Conservation (phyloP, 345 rosid genomes). For the Kernera saxatilis region DNA sequence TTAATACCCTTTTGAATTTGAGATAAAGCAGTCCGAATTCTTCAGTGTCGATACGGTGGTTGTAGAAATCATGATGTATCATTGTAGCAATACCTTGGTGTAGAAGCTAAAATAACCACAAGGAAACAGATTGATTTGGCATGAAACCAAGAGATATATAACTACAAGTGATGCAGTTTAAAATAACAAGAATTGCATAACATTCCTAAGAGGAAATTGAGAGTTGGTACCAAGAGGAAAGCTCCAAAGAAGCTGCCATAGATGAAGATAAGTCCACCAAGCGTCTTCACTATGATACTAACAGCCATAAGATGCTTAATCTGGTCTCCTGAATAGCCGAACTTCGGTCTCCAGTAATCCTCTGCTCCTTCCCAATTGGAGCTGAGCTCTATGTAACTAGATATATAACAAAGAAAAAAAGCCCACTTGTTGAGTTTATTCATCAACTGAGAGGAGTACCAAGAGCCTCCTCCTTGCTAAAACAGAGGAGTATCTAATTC, state of each 20-base stretch:
- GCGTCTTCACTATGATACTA: conserved; percentile 21
- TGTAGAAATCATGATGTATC: conserved; percentile 28
- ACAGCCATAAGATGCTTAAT: conserved; percentile 23
- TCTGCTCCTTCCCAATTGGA: conserved; percentile 19
- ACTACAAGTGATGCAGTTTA: background rate
- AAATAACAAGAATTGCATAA: background rate
- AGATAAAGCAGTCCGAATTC: conserved; percentile 24
- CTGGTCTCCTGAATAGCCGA: conserved; percentile 26
- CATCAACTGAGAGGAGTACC: background rate
- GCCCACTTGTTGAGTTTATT: background rate
- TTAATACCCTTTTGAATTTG: conserved; percentile 22
- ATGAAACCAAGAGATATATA: background rate
- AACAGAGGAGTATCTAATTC: background rate
- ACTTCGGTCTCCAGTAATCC: conserved; percentile 27
- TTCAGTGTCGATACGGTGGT: conserved; percentile 14
- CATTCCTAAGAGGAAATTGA: background rate
- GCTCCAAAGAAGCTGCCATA: conserved; percentile 35
- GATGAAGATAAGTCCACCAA: conserved; percentile 31
- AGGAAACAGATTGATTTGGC: background rate
- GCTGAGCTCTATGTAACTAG: conserved; percentile 21
- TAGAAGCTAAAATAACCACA: conserved; percentile 12
- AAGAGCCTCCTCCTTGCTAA: background rate
- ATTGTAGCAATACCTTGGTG: conserved; percentile 25
- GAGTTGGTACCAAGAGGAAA: conserved; percentile 24
- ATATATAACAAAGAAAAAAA: background rate